Conservation (phyloP, 176 grass and related monocot species). For the Carex scoparia region DNA sequence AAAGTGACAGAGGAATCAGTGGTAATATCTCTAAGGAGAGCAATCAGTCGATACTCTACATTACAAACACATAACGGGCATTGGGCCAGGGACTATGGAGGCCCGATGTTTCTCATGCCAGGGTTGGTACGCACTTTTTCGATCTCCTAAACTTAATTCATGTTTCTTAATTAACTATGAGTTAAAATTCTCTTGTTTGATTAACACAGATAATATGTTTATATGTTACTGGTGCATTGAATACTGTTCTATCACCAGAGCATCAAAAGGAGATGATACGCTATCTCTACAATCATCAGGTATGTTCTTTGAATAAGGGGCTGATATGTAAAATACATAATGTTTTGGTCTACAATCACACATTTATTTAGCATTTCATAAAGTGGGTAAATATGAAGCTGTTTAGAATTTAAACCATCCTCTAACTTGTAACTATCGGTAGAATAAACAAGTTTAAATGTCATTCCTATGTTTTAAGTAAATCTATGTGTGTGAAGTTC, state of each 20-base stretch:
- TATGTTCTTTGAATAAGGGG: background rate
- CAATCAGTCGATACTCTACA: conserved; percentile 27
- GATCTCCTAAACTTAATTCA: background rate
- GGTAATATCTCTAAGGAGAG: conserved; percentile 24
- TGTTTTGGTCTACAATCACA: too few species aligned
- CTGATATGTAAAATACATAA: too few species aligned
- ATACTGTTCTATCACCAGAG: conserved; percentile 19
- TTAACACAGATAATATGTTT: conserved; percentile 18
- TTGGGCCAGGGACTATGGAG: conserved; percentile 52
- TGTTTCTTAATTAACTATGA: too few species aligned
- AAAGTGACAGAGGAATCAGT: conserved; percentile 21
- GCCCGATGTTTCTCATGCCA: conserved; percentile 60
- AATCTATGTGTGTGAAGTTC: too few species aligned
- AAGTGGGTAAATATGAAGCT: too few species aligned
- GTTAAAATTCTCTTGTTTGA: background rate
- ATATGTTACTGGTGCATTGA: conserved; percentile 26
- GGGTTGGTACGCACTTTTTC: conserved; percentile 20
- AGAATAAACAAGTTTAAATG: too few species aligned
- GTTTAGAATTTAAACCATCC: too few species aligned
- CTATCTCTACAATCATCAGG: conserved; percentile 36
- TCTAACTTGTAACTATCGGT: too few species aligned
- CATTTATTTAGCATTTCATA: too few species aligned
- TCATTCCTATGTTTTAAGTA: too few species aligned
- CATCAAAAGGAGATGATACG: conserved; percentile 26
- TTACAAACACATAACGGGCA: conserved; percentile 41